These are phyloP conservation scores for Paramecium caudatum DNA, from an alignment of 73 alveolate genomes.

Conservation along the genomic window DNA sequence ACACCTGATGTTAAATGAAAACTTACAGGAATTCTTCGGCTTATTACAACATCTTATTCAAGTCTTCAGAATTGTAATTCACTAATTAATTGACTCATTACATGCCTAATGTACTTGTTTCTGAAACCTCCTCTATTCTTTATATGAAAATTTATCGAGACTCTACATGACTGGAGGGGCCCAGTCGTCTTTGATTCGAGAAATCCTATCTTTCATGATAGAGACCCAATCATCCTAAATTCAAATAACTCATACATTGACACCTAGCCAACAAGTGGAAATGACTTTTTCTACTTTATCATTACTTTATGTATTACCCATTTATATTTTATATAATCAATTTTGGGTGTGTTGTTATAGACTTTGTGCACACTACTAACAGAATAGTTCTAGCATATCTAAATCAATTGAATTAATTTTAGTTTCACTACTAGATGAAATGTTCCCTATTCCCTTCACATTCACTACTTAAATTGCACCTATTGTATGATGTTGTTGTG, in stretches of 20 bases:
- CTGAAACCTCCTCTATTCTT: not conserved
- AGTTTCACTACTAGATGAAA: conserved; percentile 65
- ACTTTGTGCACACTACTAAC: conserved; percentile 68
- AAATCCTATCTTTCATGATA: conserved; percentile 1
- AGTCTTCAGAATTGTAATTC: no score
- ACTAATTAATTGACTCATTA: no score
- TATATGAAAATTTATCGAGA: not conserved
- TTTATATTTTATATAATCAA: conserved; percentile 24
- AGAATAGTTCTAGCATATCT: conserved; percentile 80
- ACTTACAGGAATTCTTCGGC: not conserved
- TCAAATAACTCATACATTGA: not conserved
- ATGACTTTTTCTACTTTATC: not conserved
- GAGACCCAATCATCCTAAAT: conserved; percentile 15
- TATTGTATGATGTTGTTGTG: not conserved
- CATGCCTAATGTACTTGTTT: no score
- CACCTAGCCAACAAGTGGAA: conserved; percentile 40
- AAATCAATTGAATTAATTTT: conserved; percentile 78
- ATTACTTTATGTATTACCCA: conserved; percentile 21
- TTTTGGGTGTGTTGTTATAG: conserved; percentile 7
- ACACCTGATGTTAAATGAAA: not conserved
- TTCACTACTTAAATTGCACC: conserved; percentile 78
- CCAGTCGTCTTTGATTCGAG: conserved; percentile 32
- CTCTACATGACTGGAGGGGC: not conserved
- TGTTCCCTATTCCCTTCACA: conserved; percentile 79
- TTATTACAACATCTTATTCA: not conserved